These are phyloP conservation scores for Tuber brumale DNA, from an alignment of 495 filamentous ascomycete genomes.

Conservation along the genomic window DNA sequence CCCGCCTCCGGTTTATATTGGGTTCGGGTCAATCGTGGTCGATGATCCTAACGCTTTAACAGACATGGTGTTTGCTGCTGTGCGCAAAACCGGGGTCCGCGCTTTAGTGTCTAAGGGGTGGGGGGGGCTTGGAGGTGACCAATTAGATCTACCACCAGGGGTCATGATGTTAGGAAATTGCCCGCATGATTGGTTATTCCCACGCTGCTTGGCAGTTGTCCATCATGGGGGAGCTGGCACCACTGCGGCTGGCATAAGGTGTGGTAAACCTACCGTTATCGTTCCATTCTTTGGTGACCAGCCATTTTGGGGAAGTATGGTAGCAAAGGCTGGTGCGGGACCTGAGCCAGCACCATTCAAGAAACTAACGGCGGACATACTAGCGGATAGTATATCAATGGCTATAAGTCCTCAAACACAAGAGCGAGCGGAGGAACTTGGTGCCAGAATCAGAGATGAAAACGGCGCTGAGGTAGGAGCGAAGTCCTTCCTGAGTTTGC, in stretches of 20 bases:
- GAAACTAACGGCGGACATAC: constrained; percentile 54
- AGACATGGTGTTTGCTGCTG: constrained; percentile 58
- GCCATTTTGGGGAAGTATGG: constrained; percentile 78
- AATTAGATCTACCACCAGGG: constrained; percentile 35
- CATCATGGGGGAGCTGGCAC: constrained; percentile 65
- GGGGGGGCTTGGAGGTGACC: constrained; percentile 55
- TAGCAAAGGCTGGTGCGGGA: constrained; percentile 55
- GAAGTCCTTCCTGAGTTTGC: constrained; percentile 58
- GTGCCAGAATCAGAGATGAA: constrained; percentile 52
- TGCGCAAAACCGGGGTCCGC: constrained; percentile 52
- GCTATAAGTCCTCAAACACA: constrained; percentile 55
- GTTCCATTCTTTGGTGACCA: constrained; percentile 70
- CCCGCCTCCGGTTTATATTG: constrained; percentile 56
- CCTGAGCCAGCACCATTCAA: constrained; percentile 67
- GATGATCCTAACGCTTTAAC: constrained; percentile 60
- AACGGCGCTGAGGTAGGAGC: constrained; percentile 68
- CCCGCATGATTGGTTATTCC: constrained; percentile 68
- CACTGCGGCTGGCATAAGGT: constrained; percentile 59
- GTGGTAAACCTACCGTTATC: constrained; percentile 60
- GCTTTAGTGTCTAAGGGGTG: constrained; percentile 62
- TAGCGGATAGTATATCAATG: constrained; percentile 59
- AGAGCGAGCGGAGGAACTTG: constrained; percentile 51
- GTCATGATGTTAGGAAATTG: constrained; percentile 58
- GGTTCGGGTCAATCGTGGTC: constrained; percentile 64
- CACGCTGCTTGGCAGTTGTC: constrained; percentile 55